Base-by-base conservation (phyloP, 176 grass and related monocot genomes). In the Areca catechu region DNA sequence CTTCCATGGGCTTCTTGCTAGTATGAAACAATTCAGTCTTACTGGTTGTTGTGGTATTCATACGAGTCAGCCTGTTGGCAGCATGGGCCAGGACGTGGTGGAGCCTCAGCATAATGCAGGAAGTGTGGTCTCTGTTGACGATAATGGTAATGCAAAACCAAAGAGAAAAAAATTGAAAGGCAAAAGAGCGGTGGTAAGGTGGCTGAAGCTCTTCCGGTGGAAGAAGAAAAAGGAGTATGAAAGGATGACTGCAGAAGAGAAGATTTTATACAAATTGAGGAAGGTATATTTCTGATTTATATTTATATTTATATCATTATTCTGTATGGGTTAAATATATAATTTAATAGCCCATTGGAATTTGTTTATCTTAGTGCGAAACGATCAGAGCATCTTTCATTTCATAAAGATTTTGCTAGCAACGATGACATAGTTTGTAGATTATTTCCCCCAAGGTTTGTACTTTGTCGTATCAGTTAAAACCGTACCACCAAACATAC, bases 91-190 rank as follows among this genome's bases (percentile, higher is more conserved):
- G 51, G 22, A 61, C 62, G 55, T 17, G 18, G 16, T 20, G 5
- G 68, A 59, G 30, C 17, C 51, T 83, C 69, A 29, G 22, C 72
- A 79, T 54, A 68, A 72, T 69, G 60, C 60, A 53, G 71, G 65
- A 75, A 66, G n/a, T 19, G 7, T 21, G 22, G 57, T 60, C 66
- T 43, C 61, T 0, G 56, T 53, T 73, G 52, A 71, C 71, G 77
- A 70, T 69, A 79, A 60, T 61, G 14, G 48, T 43, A 72, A 61
- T 22, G 23, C 53, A 62, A 85, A 87, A 91, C 47, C 52, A 14
- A 88, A 88, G 81, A 91, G 93, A 51, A 83, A 82, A 80, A 97
- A 88, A 27, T 58, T 97, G 61, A 91, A 91, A 85, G 86, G 92
- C 24, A 97, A 69, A 63, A 87, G 86, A 51, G 92, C 71, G 19